These are phyloP conservation scores for Paraphoma sp. DNA, from an alignment of 2,329 filamentous ascomycete genomes.

Conservation along the genomic window DNA sequence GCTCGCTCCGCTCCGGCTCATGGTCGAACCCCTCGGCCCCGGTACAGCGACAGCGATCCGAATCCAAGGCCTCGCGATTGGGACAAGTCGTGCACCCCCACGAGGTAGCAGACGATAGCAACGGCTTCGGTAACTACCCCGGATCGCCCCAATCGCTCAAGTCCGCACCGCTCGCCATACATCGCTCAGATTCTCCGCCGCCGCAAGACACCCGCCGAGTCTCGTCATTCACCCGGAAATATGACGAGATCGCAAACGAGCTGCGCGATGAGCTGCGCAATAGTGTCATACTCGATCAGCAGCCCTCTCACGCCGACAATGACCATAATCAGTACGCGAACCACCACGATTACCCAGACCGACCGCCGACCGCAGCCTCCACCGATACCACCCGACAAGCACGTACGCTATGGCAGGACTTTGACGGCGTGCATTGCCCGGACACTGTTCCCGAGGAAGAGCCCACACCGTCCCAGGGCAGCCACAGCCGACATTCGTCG, in stretches of 20 bases:
- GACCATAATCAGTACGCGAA: slow-evolving; percentile 14
- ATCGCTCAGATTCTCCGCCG: slow-evolving; percentile 22
- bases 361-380: slow-evolving; percentile 62
- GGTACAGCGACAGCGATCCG: slow-evolving; percentile 47
- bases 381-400: slow-evolving; percentile 70
- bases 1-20: slow-evolving; percentile 63
- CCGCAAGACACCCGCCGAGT: slow-evolving; percentile 34
- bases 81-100: slow-evolving; percentile 51
- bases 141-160: slow-evolving; percentile 21
- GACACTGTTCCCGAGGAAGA: slow-evolving; percentile 51
- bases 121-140: slow-evolving; percentile 12
- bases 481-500: slow-evolving; percentile 33
- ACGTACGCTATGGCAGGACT: slow-evolving; percentile 74
- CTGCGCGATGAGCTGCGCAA: slow-evolving; percentile 40
- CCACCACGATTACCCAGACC: slow-evolving; percentile 45
- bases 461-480: slow-evolving; percentile 28
- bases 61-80: slow-evolving; percentile 50
- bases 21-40: slow-evolving; percentile 46
- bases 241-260: slow-evolving; percentile 45
- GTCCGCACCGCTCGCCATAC: slow-evolving; percentile 11
- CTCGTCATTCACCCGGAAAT: slow-evolving; percentile 46
- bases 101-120: slow-evolving; percentile 27
- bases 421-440: slow-evolving; percentile 79
- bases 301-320: slow-evolving; percentile 8
- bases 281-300: slow-evolving; percentile 18